These are phyloP conservation scores for Aspergillus sp. DNA, from an alignment of 2,329 filamentous ascomycete species.

Conservation along the genomic window DNA sequence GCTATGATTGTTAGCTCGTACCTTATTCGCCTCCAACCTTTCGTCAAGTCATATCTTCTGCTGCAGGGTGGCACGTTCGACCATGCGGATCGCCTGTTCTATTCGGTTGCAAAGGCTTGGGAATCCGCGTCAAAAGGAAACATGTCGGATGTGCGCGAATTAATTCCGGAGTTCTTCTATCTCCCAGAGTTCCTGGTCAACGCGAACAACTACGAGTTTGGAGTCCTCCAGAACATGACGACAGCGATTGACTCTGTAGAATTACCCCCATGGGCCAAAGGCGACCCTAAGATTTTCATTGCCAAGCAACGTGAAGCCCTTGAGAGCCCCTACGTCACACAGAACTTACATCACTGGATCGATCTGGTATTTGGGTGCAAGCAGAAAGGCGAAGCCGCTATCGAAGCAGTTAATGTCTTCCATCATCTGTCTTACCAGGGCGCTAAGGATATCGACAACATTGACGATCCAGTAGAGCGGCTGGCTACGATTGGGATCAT, in stretches of 20 bases:
- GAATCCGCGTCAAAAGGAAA: constrained; percentile 80
- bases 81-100: constrained; percentile 90
- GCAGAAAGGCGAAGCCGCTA: constrained; percentile 83
- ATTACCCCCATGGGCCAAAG: constrained; percentile 94
- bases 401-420: constrained; percentile 91
- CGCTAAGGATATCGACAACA: constrained; percentile 84
- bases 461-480: constrained; percentile 79
- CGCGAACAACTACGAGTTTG: constrained; percentile 90
- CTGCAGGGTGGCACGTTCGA: constrained; percentile 95
- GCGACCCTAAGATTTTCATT: constrained; percentile 91
- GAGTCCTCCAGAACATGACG: constrained; percentile 71
- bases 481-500: constrained; percentile 90
- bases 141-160: constrained; percentile 87
- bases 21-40: constrained; percentile 87
- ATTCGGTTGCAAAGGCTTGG: constrained; percentile 88
- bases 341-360: constrained; percentile 88
- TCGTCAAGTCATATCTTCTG: constrained; percentile 89
- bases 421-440: constrained; percentile 93
- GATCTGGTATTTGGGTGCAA: constrained; percentile 92
- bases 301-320: constrained; percentile 91
- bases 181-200: constrained; percentile 93
- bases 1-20: constrained; percentile 99
- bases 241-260: constrained; percentile 76
- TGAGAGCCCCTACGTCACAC: constrained; percentile 86
- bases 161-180: constrained; percentile 97